Conservation (phyloP, 2,329 filamentous ascomycete species). For the Hirsutella minnesotensis region DNA sequence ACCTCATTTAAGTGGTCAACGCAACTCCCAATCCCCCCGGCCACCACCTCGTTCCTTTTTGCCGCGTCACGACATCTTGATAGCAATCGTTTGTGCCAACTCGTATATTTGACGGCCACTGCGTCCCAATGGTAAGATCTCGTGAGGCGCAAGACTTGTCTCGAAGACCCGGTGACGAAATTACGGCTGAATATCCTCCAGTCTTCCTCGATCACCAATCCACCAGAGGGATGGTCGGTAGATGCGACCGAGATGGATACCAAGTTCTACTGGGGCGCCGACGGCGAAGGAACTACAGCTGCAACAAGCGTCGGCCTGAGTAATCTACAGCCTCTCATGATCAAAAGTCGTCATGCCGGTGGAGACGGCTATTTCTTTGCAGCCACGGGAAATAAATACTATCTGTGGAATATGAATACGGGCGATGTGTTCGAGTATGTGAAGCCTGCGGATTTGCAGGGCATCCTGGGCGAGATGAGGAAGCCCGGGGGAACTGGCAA, state of each 20-base stretch:
- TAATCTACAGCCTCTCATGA: conserved; percentile 1
- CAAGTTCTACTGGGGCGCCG: conserved; percentile 1
- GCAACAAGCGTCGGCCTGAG: not conserved
- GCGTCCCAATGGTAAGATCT: no score
- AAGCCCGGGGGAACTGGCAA: conserved; percentile 1
- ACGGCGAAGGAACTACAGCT: conserved; percentile 1
- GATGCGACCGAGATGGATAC: conserved; percentile 2
- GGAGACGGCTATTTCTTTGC: conserved; percentile 3
- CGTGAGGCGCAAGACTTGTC: no score
- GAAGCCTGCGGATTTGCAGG: not conserved
- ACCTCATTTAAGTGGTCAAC: no score
- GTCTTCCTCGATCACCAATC: not conserved
- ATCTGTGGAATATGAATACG: conserved; percentile 3
- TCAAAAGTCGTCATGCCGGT: not conserved
- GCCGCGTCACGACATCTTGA: no score
- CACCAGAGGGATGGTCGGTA: conserved; percentile 2
- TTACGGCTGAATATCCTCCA: not conserved
- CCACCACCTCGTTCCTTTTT: no score
- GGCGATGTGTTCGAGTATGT: conserved; percentile 2
- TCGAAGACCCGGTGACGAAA: not conserved
- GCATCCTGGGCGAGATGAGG: conserved; percentile 2
- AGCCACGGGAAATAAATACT: not conserved
- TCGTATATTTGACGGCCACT: no score
- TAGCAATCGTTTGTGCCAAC: no score
- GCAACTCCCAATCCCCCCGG: no score